Conservation (phyloP, 2,329 filamentous ascomycete genomes). For the Ophiostoma pallidulum region DNA sequence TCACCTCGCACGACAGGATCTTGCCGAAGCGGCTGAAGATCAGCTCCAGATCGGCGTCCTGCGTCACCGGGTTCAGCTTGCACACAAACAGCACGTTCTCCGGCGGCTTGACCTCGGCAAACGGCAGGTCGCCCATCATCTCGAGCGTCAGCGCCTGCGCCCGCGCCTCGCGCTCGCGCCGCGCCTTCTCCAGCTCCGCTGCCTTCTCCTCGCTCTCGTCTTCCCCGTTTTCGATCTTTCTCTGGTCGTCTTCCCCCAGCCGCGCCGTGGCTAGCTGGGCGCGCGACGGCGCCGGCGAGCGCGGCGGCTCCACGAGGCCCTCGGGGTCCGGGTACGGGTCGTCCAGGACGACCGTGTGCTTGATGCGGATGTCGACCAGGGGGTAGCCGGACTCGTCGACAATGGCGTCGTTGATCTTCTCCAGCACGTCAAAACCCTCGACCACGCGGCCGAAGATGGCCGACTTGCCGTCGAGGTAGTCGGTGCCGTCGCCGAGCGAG, state of each 20-base stretch:
- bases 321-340: slow-evolving; percentile 81
- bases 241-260: slow-evolving; percentile 75
- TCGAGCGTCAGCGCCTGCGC: slow-evolving; percentile 92
- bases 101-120: slow-evolving; percentile 92
- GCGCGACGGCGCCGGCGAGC: slow-evolving; percentile 71
- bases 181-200: slow-evolving; percentile 59
- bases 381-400: slow-evolving; percentile 79
- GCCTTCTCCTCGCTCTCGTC: slow-evolving; percentile 56
- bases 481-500: slow-evolving; percentile 79
- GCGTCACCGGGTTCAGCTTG: slow-evolving; percentile 95
- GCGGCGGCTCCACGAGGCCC: slow-evolving; percentile 64
- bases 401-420: slow-evolving; percentile 87
- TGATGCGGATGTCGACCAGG: slow-evolving; percentile 87
- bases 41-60: slow-evolving; percentile 85
- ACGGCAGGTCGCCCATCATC: slow-evolving; percentile 95
- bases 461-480: slow-evolving; percentile 87
- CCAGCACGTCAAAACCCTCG: slow-evolving; percentile 86
- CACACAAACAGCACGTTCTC: slow-evolving; percentile 98
- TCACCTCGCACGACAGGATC: slow-evolving; percentile 92
- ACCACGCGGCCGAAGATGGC: slow-evolving; percentile 92
- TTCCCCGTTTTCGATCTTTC: slow-evolving; percentile 55
- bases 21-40: slow-evolving; percentile 96
- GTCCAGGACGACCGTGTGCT: slow-evolving; percentile 85
- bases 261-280: slow-evolving; percentile 84
- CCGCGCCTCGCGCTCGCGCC: slow-evolving; percentile 81